Base-by-base conservation (phyloP, 306 rosid species). In the Castanea crenata region DNA sequence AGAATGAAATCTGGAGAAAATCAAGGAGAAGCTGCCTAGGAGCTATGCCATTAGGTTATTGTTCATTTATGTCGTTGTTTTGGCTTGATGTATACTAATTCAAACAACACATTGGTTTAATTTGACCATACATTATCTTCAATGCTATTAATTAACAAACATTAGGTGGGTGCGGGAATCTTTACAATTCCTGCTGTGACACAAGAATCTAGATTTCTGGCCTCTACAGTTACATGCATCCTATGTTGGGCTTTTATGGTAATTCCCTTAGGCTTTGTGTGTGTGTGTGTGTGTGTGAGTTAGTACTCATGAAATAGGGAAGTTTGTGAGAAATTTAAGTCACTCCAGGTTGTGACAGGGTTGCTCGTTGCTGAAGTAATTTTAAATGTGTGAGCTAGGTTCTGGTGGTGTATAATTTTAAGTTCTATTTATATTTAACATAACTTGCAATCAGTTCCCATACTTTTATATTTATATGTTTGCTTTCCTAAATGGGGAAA, bases 341-440 rank as follows among this genome's bases (percentile, higher is more conserved):
- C 59, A 23, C 29, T 85, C 78, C 90, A 93, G 93, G 94, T 88
- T 81, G 92, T 78, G 57, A 93, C 92, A 23, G 97, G 98, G 77
- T 79, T 89, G 69, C 90, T 91, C 57, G 21, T 93, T 71, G 94
- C 98, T 74, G 90, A 91, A 93, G 97, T 88, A 21, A n/a, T n/a
- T n/a, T n/a, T n/a, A n/a, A n/a, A 93, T 89, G 98, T 88, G 92
- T 56, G 91, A 93, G 78, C 88, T 91, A 32, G 98, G 97, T 83
- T 89, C 93, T 52, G 87, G 91, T 41, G 88, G 97, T 3, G 92
- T 93, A 49, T 93, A 94, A 59, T 46, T 91, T 94, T 93, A 87
- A 80, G 19, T 34, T 83, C 71, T 73, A 29, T 46, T 32, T 67
- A 55, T 65, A 38, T 85, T 74, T 67, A 67, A 13, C 29, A 55